phyloP scores from a whole-genome alignment of 202 grass and related monocot species.

The Dendrocalamus latiflorus region DNA sequence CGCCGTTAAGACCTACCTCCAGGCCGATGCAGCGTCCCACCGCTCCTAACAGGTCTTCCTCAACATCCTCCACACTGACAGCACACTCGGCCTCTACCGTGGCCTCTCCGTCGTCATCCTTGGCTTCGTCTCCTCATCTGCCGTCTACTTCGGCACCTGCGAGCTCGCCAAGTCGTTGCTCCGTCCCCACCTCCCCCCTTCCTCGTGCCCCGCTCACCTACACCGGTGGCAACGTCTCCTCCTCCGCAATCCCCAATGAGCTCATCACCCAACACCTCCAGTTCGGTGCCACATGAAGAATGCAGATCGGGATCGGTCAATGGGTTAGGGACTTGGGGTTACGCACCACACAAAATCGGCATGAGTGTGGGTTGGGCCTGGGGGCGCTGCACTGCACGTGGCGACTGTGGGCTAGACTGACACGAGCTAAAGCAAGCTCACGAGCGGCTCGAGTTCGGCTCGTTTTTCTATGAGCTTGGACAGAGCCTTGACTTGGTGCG shows the following conservation, averaged over 20 bases:
- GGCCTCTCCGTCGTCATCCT: slow-evolving; percentile 72
- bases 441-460: no score
- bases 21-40: slow-evolving; percentile 45
- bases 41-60: slow-evolving; percentile 50
- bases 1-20: slow-evolving; percentile 80
- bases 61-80: slow-evolving; percentile 69
- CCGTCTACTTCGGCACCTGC: slow-evolving; percentile 91
- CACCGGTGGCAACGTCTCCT: slow-evolving; percentile 75
- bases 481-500: no score
- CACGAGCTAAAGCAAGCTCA: no score
- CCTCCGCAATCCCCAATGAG: slow-evolving; percentile 86
- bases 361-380: no score
- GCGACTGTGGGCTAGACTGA: no score
- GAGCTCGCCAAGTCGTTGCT: slow-evolving; percentile 85
- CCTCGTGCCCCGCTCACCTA: slow-evolving; percentile 70
- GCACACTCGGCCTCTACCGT: slow-evolving; percentile 66
- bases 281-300: slow-evolving; percentile 59
- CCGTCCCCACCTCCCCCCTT: slow-evolving; percentile 46
- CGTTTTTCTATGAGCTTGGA: no score
- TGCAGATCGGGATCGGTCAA: no score
- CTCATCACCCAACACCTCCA: slow-evolving; percentile 96
- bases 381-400: no score
- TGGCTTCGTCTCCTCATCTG: slow-evolving; percentile 78
- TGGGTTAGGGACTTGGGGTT: no score
- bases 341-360: no score